Conservation (phyloP, 768 basidiomycete species). For the Mrakia gelida region DNA sequence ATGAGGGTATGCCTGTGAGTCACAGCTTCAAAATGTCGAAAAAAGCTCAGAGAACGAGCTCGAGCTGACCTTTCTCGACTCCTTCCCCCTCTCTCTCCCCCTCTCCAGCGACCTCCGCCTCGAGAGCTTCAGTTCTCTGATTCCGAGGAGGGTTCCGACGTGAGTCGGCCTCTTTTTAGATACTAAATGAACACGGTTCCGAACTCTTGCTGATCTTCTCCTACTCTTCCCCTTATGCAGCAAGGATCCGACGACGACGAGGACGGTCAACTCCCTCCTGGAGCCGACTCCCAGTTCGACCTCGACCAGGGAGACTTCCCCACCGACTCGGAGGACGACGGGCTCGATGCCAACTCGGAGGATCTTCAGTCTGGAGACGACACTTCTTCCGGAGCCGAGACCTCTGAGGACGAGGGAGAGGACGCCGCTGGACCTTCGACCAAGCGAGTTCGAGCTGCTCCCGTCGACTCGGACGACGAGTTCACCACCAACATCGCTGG, state of each 20-base stretch:
- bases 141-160: slow-evolving; percentile 42
- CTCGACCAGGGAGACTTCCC: slow-evolving; percentile 33
- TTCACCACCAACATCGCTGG: slow-evolving; percentile 30
- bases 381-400: slow-evolving; percentile 49
- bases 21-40: neutral
- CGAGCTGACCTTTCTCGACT: neutral
- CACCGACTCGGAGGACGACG: slow-evolving; percentile 39
- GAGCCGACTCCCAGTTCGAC: slow-evolving; percentile 31
- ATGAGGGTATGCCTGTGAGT: slow-evolving; percentile 31
- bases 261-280: slow-evolving; percentile 29
- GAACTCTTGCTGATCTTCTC: neutral
- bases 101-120: slow-evolving; percentile 53
- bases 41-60: neutral
- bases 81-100: neutral
- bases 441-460: neutral
- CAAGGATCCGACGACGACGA: slow-evolving; percentile 20
- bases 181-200: too few relatives aligned
- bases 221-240: neutral
- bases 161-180: neutral
- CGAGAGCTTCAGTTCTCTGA: slow-evolving; percentile 62
- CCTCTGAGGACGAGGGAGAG: slow-evolving; percentile 50
- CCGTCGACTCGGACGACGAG: slow-evolving; percentile 41
- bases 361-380: slow-evolving; percentile 46
- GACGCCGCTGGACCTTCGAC: slow-evolving; percentile 41
- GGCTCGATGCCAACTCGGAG: slow-evolving; percentile 43